Evolutionary conservation across 2,329 filamentous ascomycete species (phyloP).

Genomic region (Aspergillus sp.): DNA sequence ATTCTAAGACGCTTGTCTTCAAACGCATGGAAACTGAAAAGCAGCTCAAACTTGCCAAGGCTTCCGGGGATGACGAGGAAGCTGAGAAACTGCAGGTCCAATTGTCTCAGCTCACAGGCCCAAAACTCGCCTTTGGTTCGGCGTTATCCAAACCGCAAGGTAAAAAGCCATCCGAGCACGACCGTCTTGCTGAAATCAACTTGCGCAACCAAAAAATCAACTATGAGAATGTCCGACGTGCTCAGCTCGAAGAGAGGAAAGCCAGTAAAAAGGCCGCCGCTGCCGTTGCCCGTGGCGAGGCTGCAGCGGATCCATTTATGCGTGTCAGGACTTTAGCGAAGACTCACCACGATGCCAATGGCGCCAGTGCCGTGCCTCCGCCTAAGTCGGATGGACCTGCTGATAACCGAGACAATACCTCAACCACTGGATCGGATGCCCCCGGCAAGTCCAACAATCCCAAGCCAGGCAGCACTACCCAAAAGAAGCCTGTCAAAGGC

Average conservation of each 20-base stretch:
- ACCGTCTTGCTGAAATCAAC: conserved; percentile 76
- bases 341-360: conserved; percentile 58
- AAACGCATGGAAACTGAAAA: conserved; percentile 61
- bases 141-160: conserved; percentile 52
- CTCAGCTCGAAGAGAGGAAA: conserved; percentile 72
- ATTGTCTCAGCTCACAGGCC: conserved; percentile 39
- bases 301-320: conserved; percentile 46
- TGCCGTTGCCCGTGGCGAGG: conserved; percentile 56
- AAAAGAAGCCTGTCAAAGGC: conserved; percentile 30
- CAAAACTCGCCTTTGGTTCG: conserved; percentile 67
- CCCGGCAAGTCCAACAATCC: conserved; percentile 47
- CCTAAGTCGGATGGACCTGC: conserved; percentile 24
- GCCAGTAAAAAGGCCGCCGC: conserved; percentile 53
- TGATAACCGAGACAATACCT: conserved; percentile 40
- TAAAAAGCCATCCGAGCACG: conserved; percentile 59
- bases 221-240: conserved; percentile 80
- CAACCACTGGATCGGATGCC: conserved; percentile 44
- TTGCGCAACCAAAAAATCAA: conserved; percentile 75
- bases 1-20: conserved; percentile 56
- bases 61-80: conserved; percentile 54
- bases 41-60: conserved; percentile 58
- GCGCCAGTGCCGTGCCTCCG: conserved; percentile 15
- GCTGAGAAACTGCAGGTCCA: conserved; percentile 43
- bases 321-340: conserved; percentile 60
- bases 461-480: conserved; percentile 34